phyloP scores from a whole-genome alignment of 768 basidiomycete genomes.

The Rhizopogon salebrosus region DNA sequence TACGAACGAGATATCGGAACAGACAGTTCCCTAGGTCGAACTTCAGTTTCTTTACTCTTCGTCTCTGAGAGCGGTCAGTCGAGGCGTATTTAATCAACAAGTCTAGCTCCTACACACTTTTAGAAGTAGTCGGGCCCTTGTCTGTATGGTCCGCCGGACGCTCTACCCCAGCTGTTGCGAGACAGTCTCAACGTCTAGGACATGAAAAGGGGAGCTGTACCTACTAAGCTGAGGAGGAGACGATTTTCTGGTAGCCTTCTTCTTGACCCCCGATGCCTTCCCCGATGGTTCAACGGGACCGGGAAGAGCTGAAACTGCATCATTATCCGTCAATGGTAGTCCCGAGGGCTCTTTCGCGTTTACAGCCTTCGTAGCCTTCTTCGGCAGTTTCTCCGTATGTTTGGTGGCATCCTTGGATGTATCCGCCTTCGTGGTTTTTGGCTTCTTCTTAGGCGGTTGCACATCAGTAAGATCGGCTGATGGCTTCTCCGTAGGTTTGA shows the following conservation, averaged over 20 bases:
- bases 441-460: neutral
- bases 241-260: neutral
- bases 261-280: neutral
- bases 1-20: neutral
- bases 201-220: neutral
- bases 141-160: neutral
- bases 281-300: neutral
- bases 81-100: neutral
- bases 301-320: neutral
- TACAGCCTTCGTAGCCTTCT: conserved; percentile 4
- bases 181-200: neutral
- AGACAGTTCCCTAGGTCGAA: neutral
- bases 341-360: neutral
- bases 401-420: conserved; percentile 5
- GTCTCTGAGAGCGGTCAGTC: neutral
- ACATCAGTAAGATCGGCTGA: neutral
- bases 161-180: neutral
- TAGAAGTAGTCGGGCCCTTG: neutral
- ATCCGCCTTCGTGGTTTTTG: conserved; percentile 8
- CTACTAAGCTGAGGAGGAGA: neutral
- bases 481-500: conserved; percentile 7
- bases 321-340: neutral
- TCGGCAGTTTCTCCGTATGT: neutral
- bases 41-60: neutral
- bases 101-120: neutral